Evolutionary conservation across 2,329 filamentous ascomycete genomes (phyloP).

Genomic region (Acarospora socialis): DNA sequence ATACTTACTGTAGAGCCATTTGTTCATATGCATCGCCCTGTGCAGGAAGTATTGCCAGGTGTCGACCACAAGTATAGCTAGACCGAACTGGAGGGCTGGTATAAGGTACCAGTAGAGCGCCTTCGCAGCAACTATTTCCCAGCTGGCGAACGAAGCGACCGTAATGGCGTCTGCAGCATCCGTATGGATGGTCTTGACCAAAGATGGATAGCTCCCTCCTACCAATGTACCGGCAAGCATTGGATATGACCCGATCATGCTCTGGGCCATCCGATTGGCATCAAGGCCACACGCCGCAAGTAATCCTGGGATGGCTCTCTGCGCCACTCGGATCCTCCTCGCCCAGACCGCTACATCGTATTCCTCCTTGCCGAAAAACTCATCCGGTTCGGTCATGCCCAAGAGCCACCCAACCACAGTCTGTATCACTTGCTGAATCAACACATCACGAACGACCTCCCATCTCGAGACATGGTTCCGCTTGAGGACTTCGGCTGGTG

Average conservation of each 20-base stretch:
- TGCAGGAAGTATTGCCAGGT: conserved; percentile 98
- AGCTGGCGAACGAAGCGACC: conserved; percentile 62
- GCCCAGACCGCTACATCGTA: conserved; percentile 89
- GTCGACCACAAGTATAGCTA: conserved; percentile 67
- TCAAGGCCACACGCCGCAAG: conserved; percentile 64
- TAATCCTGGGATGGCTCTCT: conserved; percentile 60
- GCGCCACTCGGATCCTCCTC: conserved; percentile 61
- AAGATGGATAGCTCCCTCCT: conserved; percentile 66
- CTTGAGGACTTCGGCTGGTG: conserved; percentile 75
- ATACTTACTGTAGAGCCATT: conserved; percentile 81
- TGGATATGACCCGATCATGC: conserved; percentile 55
- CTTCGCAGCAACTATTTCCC: conserved; percentile 66
- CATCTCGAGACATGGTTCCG: conserved; percentile 75
- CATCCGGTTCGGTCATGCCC: conserved; percentile 55
- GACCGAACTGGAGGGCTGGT: conserved; percentile 60
- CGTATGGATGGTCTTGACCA: conserved; percentile 45
- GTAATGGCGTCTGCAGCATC: conserved; percentile 33
- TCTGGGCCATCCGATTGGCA: conserved; percentile 59
- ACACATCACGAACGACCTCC: conserved; percentile 79
- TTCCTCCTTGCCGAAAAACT: conserved; percentile 62
- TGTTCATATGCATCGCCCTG: conserved; percentile 92
- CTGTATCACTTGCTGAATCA: conserved; percentile 86
- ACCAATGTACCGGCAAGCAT: conserved; percentile 60
- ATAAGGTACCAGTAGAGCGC: conserved; percentile 66
- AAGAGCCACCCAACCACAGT: conserved; percentile 55